Percentiles rank a stretch among this genome's conserved stretches.
Conservation (phyloP, 208 protist genomes). For the Vickermania spadyakhi region DNA sequence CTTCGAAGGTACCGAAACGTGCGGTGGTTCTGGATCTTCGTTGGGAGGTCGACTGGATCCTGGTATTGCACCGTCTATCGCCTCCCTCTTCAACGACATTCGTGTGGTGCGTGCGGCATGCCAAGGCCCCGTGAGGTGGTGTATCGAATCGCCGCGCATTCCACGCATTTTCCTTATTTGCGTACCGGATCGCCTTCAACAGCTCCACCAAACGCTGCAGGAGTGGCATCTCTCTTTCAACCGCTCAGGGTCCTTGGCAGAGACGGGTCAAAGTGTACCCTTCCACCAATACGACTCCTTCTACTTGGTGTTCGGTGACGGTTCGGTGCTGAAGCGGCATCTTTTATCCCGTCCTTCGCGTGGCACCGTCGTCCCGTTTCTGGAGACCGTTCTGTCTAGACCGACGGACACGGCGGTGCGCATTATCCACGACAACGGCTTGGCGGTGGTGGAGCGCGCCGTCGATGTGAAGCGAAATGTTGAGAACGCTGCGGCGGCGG, state of each 20-base stretch:
- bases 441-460: constrained; percentile 53
- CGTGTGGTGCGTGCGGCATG: neutral
- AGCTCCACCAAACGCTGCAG: neutral
- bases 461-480: constrained; percentile 34
- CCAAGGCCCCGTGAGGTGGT: constrained; percentile 33
- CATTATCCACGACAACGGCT: constrained; percentile 48
- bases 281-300: constrained; percentile 13
- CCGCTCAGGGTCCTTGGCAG: neutral
- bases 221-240: neutral
- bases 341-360: constrained; percentile 11
- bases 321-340: constrained; percentile 46
- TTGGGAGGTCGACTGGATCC: neutral
- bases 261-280: neutral
- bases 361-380: constrained; percentile 11
- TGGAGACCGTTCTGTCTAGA: constrained; percentile 54
- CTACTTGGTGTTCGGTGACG: constrained; percentile 65
- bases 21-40: neutral
- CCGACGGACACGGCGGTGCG: constrained; percentile 47
- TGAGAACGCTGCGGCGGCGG: constrained; percentile 22
- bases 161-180: constrained; percentile 64
- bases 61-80: constrained; percentile 15
- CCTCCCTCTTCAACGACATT: constrained; percentile 12
- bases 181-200: neutral
- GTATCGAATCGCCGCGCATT: constrained; percentile 50
- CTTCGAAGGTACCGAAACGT: neutral